Percentiles rank a stretch among this genome's conserved stretches.
These are phyloP conservation scores for Aspergillus tubingensis DNA, from an alignment of 2,329 filamentous ascomycete species.

Conservation along the genomic window DNA sequence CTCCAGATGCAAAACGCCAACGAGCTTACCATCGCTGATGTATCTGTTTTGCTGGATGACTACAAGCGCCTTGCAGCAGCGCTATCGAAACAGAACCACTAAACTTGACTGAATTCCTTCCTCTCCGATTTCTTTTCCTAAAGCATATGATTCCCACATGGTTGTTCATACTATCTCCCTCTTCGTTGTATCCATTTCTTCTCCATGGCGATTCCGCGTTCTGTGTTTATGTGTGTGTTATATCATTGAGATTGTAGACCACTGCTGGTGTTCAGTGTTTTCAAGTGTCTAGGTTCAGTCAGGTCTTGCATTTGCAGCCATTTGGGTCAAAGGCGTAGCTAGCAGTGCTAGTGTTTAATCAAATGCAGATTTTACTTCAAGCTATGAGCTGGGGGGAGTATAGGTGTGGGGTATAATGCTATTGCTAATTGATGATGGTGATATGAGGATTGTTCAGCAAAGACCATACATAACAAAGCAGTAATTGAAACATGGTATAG, in stretches of 20 bases:
- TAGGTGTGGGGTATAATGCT: slow-evolving; percentile 13
- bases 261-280: slow-evolving; percentile 24
- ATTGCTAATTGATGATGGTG: slow-evolving; percentile 1
- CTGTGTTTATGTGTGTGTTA: neutral
- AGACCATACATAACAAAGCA: neutral
- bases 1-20: slow-evolving; percentile 70
- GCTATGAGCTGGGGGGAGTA: neutral
- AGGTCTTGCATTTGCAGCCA: slow-evolving; percentile 9
- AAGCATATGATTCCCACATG: neutral
- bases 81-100: slow-evolving; percentile 53
- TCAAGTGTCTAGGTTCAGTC: neutral
- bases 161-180: slow-evolving; percentile 1
- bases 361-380: neutral
- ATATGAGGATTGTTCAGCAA: neutral
- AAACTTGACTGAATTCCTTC: slow-evolving; percentile 19
- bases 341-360: slow-evolving; percentile 14
- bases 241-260: slow-evolving; percentile 13
- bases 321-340: slow-evolving; percentile 1
- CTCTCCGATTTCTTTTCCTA: neutral
- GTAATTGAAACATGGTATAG: neutral
- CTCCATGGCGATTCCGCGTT: neutral
- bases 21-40: slow-evolving; percentile 72
- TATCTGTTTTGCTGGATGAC: slow-evolving; percentile 70
- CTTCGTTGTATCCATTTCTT: neutral
- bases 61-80: slow-evolving; percentile 71